Percentiles rank a stretch among this genome's conserved stretches.
Evolutionary conservation across 495 filamentous ascomycete species (phyloP).

Genomic region (Aspergillus asperescens): DNA sequence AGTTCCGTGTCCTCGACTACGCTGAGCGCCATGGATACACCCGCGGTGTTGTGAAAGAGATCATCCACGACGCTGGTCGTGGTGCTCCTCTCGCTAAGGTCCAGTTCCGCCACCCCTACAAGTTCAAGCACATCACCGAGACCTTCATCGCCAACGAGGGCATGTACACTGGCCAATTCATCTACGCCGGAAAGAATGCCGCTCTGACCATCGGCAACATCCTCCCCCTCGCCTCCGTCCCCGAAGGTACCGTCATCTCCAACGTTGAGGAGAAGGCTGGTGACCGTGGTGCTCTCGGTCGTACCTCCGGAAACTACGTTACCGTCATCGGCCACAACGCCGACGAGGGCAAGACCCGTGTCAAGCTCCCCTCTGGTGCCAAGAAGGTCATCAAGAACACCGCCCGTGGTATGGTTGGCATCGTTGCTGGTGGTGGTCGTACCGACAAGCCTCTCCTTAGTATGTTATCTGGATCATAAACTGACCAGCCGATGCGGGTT

Average conservation of each 20-base stretch:
- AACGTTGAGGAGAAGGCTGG: slow-evolving; percentile 99
- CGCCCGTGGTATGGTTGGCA: slow-evolving; percentile 97
- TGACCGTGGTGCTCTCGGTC: slow-evolving; percentile 90
- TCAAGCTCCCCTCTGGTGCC: slow-evolving; percentile 97
- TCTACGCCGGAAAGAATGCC: slow-evolving; percentile 99
- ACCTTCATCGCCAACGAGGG: slow-evolving; percentile 99
- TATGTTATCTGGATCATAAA: slow-evolving; percentile 14
- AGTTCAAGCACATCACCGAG: slow-evolving; percentile 84
- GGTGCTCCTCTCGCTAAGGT: slow-evolving; percentile 97
- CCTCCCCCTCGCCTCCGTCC: slow-evolving; percentile 85
- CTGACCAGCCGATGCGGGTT: not conserved
- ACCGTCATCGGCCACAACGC: slow-evolving; percentile 98
- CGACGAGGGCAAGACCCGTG: slow-evolving; percentile 97
- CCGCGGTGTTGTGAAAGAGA: slow-evolving; percentile 95
- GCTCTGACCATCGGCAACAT: slow-evolving; percentile 93
- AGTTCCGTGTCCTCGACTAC: slow-evolving; percentile 93
- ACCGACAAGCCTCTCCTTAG: slow-evolving; percentile 98
- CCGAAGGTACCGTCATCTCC: slow-evolving; percentile 96
- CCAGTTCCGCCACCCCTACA: slow-evolving; percentile 88
- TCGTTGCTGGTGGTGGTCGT: slow-evolving; percentile 97
- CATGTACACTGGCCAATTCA: slow-evolving; percentile 99
- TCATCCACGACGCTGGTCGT: slow-evolving; percentile 97
- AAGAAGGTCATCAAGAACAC: slow-evolving; percentile 97
- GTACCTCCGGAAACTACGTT: slow-evolving; percentile 98
- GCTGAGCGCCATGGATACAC: slow-evolving; percentile 95